phyloP scores from a whole-genome alignment of 345 rosid genomes.

The Litchi chinensis region DNA sequence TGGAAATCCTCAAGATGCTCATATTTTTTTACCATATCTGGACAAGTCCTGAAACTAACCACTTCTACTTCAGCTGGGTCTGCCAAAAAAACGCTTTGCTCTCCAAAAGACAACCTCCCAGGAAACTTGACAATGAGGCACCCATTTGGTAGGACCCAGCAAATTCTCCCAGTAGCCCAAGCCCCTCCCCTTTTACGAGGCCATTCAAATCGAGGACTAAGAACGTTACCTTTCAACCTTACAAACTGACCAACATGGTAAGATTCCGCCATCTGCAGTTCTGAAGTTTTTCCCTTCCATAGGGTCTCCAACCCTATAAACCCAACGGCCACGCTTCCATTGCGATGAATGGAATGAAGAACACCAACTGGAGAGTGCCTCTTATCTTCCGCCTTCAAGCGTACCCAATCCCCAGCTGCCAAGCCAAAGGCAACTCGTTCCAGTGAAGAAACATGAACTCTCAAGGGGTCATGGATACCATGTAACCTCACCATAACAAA shows the following conservation, averaged over 20 bases:
- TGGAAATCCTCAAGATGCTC: conserved; percentile 94
- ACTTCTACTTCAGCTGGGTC: conserved; percentile 90
- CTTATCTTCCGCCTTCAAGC: conserved; percentile 68
- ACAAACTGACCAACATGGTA: conserved; percentile 77
- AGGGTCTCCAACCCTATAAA: conserved; percentile 75
- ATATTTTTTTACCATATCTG: conserved; percentile 66
- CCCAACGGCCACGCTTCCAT: conserved; percentile 70
- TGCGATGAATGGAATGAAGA: conserved; percentile 72
- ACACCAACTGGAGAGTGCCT: conserved; percentile 81
- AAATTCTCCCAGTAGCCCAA: conserved; percentile 89
- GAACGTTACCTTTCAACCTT: conserved; percentile 58
- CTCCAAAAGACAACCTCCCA: conserved; percentile 62
- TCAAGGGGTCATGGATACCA: conserved; percentile 81
- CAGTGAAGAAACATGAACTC: conserved; percentile 63
- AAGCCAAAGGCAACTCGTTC: conserved; percentile 78
- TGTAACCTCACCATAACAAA: conserved; percentile 83
- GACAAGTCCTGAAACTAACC: conserved; percentile 61
- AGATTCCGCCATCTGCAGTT: conserved; percentile 86
- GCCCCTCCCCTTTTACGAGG: conserved; percentile 55
- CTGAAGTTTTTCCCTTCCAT: conserved; percentile 75
- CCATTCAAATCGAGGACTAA: conserved; percentile 89
- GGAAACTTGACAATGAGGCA: conserved; percentile 83
- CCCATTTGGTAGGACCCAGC: conserved; percentile 71
- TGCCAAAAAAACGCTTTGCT: conserved; percentile 59
- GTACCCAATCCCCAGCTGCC: conserved; percentile 94